Conservation (phyloP, 352 stramenopile species). For the Phytophthora pluvialis region DNA sequence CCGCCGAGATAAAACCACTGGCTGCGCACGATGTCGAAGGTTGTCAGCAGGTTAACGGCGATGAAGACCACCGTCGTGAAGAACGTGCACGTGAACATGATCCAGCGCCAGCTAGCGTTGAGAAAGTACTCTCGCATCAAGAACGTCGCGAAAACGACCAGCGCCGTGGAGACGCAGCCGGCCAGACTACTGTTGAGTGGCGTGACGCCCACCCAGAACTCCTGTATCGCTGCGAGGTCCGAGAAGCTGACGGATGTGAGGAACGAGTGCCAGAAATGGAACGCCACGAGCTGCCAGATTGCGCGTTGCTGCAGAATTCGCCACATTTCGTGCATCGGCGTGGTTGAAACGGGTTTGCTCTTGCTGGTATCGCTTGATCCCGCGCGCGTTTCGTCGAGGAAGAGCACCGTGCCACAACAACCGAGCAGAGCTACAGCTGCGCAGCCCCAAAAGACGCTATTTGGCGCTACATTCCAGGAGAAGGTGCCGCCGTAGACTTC, state of each 20-base stretch:
- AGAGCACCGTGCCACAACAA: constrained; percentile 45
- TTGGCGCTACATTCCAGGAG: constrained; percentile 55
- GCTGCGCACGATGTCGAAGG: constrained; percentile 65
- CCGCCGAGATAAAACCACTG: constrained; percentile 77
- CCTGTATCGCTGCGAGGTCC: constrained; percentile 55
- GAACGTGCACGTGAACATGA: constrained; percentile 58
- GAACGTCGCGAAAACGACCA: constrained; percentile 58
- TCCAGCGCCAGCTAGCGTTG: constrained; percentile 60
- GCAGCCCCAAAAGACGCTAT: constrained; percentile 64
- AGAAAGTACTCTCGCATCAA: constrained; percentile 69
- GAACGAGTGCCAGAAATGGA: constrained; percentile 74
- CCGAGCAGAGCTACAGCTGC: constrained; percentile 46
- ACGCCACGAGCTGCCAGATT: constrained; percentile 74
- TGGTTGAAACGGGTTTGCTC: constrained; percentile 20
- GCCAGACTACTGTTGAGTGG: constrained; percentile 65
- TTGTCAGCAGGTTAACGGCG: constrained; percentile 53
- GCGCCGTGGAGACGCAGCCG: constrained; percentile 52
- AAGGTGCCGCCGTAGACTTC: constrained; percentile 69
- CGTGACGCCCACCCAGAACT: constrained; percentile 65
- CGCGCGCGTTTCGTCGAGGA: constrained; percentile 53
- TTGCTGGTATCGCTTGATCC: constrained; percentile 25
- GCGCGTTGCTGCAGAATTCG: constrained; percentile 72
- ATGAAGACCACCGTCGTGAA: constrained; percentile 56
- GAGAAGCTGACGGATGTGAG: constrained; percentile 64
- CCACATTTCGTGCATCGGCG: constrained; percentile 67